phyloP scores from a whole-genome alignment of 768 basidiomycete species.

The Mycena maculata region DNA sequence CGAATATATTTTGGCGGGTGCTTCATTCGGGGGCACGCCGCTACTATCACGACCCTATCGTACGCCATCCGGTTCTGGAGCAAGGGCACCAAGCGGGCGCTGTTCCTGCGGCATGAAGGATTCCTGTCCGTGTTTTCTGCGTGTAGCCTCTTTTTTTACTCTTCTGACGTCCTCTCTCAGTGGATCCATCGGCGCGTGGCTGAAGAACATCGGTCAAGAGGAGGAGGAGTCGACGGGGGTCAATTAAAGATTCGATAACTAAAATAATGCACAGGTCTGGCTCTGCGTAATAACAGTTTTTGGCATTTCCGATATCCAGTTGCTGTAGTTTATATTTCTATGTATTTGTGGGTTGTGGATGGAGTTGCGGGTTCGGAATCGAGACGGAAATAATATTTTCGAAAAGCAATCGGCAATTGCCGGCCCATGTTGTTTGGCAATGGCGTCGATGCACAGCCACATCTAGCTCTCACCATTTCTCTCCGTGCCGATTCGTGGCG shows the following conservation, averaged over 20 bases:
- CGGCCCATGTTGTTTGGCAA: too few relatives aligned
- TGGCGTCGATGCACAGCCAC: neutral
- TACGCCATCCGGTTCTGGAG: conserved; percentile 99
- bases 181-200: conserved; percentile 97
- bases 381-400: too few relatives aligned
- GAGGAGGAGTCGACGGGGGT: conserved; percentile 10
- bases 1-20: conserved; percentile 99
- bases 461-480: neutral
- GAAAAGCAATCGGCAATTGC: too few relatives aligned
- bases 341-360: conserved; percentile 6
- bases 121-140: conserved; percentile 68
- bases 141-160: neutral
- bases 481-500: neutral
- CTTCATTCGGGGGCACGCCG: conserved; percentile 97
- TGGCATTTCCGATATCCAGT: neutral
- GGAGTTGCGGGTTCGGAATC: too few relatives aligned
- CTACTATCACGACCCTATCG: conserved; percentile 96
- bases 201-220: conserved; percentile 73
- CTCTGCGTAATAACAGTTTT: neutral
- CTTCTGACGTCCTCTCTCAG: conserved; percentile 52
- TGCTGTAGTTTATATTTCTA: conserved; percentile 5
- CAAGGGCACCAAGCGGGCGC: conserved; percentile 94
- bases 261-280: conserved; percentile 10
- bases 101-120: conserved; percentile 97
- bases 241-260: neutral